Evolutionary conservation across 805 yeast species (phyloP), one percentile per base, ranked within the genome.

Genomic region (Danielia oregonensis): DNA sequence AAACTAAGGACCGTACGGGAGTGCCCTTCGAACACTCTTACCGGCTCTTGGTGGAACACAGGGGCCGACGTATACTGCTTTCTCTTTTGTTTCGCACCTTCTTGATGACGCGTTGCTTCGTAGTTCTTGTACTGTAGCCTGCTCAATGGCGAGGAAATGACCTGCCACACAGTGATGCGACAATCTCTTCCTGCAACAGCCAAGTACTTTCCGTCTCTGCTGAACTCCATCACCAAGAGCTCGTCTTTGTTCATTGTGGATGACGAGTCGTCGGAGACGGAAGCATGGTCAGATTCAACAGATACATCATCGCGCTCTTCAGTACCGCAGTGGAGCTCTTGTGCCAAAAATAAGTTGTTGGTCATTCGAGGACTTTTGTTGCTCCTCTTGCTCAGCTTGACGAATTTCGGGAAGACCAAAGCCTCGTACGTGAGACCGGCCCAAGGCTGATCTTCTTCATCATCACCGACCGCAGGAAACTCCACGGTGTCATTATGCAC

Each of bases 181-280:
- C 82, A 72, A 51, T 85, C 88, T 46, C 84, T 77, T 13, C 95
- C 94, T 0, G 91, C 96, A 2, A 84, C 75, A 0, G 96, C 96
- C 48, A 89, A 58, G 54, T 71, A 86, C 56, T 77, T 79, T 8
- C 97, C 97, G 59, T 89, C 95, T 9, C 58, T 57, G 37, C 85
- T 79, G 58, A 89, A 89, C 48, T 77, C 74, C 64, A 83, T 65
- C 7, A 77, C 74, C 74, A 88, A 86, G n/a, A 85, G 69, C 10
- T 93, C 84, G 29, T 62, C 57, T 17, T 43, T 41, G 33, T 46
- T 44, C 41, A 40, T 36, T 9, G 43, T 33, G 24, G 14, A 36
- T 25, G 33, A 25, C 18, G 24, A 17, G 21, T 30, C 40, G 32
- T 33, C 37, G 16, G 35, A 32, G 29, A 36, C 37, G 36, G 33